Conservation (phyloP, 352 stramenopile species). For the Phytophthora cactorum region DNA sequence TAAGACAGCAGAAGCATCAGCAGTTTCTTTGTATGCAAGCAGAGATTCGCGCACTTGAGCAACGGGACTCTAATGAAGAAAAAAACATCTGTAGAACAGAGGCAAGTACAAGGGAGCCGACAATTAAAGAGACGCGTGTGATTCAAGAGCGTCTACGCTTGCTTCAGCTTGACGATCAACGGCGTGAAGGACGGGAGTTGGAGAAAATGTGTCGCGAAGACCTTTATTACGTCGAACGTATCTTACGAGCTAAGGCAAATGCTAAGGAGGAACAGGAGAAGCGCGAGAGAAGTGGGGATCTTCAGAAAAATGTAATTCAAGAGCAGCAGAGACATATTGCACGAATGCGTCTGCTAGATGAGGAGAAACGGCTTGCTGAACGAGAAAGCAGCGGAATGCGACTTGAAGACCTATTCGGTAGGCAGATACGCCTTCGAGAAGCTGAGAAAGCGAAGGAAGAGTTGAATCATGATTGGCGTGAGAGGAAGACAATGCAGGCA, state of each 20-base stretch:
- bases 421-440: slow-evolving; percentile 49
- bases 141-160: slow-evolving; percentile 38
- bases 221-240: slow-evolving; percentile 57
- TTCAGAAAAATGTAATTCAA: slow-evolving; percentile 40
- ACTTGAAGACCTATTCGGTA: slow-evolving; percentile 53
- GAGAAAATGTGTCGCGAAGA: slow-evolving; percentile 61
- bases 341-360: slow-evolving; percentile 48
- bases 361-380: slow-evolving; percentile 40
- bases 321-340: slow-evolving; percentile 56
- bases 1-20: slow-evolving; percentile 44
- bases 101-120: not conserved
- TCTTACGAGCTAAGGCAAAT: slow-evolving; percentile 46
- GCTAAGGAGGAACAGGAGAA: slow-evolving; percentile 27
- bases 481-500: slow-evolving; percentile 49
- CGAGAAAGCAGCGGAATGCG: slow-evolving; percentile 48
- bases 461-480: slow-evolving; percentile 42
- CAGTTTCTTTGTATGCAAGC: slow-evolving; percentile 35
- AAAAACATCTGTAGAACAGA: not conserved
- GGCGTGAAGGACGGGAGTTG: slow-evolving; percentile 40
- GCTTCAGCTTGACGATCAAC: slow-evolving; percentile 33
- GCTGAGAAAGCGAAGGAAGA: slow-evolving; percentile 39
- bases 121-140: slow-evolving; percentile 32
- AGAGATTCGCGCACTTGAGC: slow-evolving; percentile 34
- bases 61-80: slow-evolving; percentile 8
- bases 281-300: slow-evolving; percentile 7